Conservation (phyloP, 805 yeast species). For the Spathaspora gorwiae region DNA sequence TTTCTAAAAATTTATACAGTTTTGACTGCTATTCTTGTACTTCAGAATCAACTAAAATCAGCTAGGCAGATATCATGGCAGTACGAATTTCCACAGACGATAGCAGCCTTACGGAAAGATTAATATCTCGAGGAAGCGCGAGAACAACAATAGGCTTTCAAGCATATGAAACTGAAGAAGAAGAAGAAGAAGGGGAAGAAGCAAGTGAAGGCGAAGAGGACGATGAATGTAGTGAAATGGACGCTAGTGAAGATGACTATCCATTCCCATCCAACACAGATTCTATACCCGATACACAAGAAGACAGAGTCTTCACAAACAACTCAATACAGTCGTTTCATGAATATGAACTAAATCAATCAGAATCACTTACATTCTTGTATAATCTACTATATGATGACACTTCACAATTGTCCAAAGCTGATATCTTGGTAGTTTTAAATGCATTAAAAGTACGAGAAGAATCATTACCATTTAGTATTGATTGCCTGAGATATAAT, state of each 20-base stretch:
- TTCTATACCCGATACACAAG: not conserved
- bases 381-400: constrained; percentile 37
- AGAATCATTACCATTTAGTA: constrained; percentile 27
- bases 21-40: not conserved
- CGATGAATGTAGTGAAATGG: constrained; percentile 3
- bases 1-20: not conserved
- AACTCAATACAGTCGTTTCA: constrained; percentile 2
- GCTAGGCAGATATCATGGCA: not conserved
- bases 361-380: constrained; percentile 38
- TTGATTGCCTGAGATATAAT: constrained; percentile 6
- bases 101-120: not conserved
- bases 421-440: constrained; percentile 33
- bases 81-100: not conserved
- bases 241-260: not conserved
- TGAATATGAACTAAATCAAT: constrained; percentile 36
- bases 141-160: not conserved
- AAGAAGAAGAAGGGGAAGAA: constrained; percentile 2
- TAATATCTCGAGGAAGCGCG: not conserved
- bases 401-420: constrained; percentile 25
- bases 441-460: constrained; percentile 35
- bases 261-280: not conserved
- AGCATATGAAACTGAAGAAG: not conserved
- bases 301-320: not conserved
- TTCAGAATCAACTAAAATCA: not conserved
- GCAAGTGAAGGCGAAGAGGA: not conserved